These are phyloP conservation scores for Knufia petricola DNA, from an alignment of 2,329 filamentous ascomycete species.

Conservation along the genomic window DNA sequence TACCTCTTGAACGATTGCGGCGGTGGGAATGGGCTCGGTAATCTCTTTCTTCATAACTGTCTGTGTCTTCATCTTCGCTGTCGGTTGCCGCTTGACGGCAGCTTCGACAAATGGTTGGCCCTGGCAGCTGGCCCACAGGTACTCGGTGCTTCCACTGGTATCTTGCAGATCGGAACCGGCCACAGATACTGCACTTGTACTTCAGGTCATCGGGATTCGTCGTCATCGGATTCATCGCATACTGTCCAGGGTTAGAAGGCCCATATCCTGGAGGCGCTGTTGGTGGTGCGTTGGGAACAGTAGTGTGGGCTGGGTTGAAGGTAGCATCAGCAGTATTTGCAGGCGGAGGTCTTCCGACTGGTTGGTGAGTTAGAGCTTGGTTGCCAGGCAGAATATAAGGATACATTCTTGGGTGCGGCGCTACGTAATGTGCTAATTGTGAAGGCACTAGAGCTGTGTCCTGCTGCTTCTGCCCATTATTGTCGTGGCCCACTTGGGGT, in stretches of 20 bases:
- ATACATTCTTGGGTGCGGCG: conserved; percentile 7
- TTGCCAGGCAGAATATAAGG: conserved; percentile 1
- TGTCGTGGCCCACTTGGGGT: conserved; percentile 1
- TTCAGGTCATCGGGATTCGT: conserved; percentile 12
- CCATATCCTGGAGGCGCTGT: conserved; percentile 3
- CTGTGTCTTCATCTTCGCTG: conserved; percentile 18
- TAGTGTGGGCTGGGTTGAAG: neutral
- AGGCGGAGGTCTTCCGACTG: neutral
- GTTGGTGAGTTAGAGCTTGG: neutral
- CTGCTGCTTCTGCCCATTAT: neutral
- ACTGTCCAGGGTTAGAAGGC: neutral
- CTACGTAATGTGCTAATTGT: conserved; percentile 8
- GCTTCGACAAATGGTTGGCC: conserved; percentile 19
- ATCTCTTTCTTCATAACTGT: conserved; percentile 6
- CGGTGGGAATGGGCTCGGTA: conserved; percentile 1
- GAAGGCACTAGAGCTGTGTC: conserved; percentile 9
- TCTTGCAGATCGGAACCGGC: conserved; percentile 19
- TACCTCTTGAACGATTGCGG: conserved; percentile 1
- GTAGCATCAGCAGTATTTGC: neutral
- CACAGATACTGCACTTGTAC: conserved; percentile 22
- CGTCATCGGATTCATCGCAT: neutral
- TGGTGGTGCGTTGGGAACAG: conserved; percentile 4
- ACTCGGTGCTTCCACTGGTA: conserved; percentile 22
- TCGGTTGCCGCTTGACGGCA: conserved; percentile 19
- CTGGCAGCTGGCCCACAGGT: conserved; percentile 17